These are phyloP conservation scores for Starmera pachycereana DNA, from an alignment of 805 yeast genomes.

Conservation along the genomic window DNA sequence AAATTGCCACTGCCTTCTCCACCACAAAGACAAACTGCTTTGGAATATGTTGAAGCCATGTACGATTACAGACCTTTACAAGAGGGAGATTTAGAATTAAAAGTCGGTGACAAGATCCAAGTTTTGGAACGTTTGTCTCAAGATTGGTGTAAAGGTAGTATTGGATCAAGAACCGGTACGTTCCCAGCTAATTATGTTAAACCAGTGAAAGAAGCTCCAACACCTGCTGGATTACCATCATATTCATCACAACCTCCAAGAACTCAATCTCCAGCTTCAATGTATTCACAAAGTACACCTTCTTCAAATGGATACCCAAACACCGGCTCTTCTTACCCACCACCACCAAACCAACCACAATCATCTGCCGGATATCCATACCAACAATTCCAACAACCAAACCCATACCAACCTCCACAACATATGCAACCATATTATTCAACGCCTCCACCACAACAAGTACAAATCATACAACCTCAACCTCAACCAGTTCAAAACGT, in stretches of 20 bases:
- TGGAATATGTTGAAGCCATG: constrained; percentile 50
- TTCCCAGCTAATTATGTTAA: constrained; percentile 86
- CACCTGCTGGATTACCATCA: constrained; percentile 4
- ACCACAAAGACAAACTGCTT: constrained; percentile 16
- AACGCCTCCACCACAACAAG: constrained; percentile 42
- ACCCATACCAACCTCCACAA: constrained; percentile 11
- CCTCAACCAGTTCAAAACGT: constrained; percentile 25
- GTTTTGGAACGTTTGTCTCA: constrained; percentile 64
- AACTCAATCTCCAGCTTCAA: too few species aligned
- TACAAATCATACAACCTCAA: constrained; percentile 22
- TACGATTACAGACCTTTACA: constrained; percentile 72
- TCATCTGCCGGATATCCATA: not conserved
- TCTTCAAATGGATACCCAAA: constrained; percentile 2
- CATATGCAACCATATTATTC: constrained; percentile 8
- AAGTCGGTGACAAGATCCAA: constrained; percentile 57
- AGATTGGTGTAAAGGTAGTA: constrained; percentile 88
- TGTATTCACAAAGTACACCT: constrained; percentile 2
- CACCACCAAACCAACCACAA: constrained; percentile 2
- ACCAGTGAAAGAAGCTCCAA: constrained; percentile 5
- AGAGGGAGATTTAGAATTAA: constrained; percentile 58
- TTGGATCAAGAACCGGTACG: constrained; percentile 56
- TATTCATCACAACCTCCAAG: constrained; percentile 5
- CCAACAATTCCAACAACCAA: constrained; percentile 9
- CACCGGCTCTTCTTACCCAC: constrained; percentile 3
- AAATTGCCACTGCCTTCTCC: constrained; percentile 10